These are phyloP conservation scores for Amaranthus palmeri DNA, from an alignment of 148 eudicot genomes.

Conservation along the genomic window DNA sequence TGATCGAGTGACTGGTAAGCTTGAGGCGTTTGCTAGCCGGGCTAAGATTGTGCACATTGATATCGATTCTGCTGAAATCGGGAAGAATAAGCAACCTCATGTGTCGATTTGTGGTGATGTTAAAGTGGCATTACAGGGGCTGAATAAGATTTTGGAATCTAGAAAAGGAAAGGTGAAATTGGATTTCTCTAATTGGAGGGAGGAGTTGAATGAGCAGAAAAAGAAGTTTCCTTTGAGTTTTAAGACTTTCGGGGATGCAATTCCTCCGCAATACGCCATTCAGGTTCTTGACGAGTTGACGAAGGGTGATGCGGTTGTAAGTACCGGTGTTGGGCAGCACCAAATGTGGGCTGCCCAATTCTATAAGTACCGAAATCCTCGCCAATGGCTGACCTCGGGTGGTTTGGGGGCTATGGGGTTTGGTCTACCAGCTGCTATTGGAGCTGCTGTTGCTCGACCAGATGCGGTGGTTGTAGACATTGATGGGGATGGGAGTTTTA, in stretches of 20 bases:
- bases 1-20: conserved; percentile 84
- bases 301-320: conserved; percentile 58
- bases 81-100: conserved; percentile 93
- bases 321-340: conserved; percentile 86
- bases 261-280: conserved; percentile 82
- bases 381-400: conserved; percentile 83
- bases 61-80: conserved; percentile 88
- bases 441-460: conserved; percentile 78
- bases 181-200: conserved; percentile 62
- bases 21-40: conserved; percentile 83
- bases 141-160: conserved; percentile 45
- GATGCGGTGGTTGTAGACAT: conserved; percentile 76
- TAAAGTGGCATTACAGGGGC: conserved; percentile 53
- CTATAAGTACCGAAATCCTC: conserved; percentile 64
- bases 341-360: conserved; percentile 93
- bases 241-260: conserved; percentile 83
- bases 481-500: conserved; percentile 85
- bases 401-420: conserved; percentile 93
- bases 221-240: conserved; percentile 47
- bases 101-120: conserved; percentile 73
- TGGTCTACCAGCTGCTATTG: conserved; percentile 87
- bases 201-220: conserved; percentile 57
- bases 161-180: conserved; percentile 28
- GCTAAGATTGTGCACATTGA: conserved; percentile 94
- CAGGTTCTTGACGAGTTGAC: conserved; percentile 76